phyloP scores from a whole-genome alignment of 345 rosid genomes.

The Melastoma malabathricum region DNA sequence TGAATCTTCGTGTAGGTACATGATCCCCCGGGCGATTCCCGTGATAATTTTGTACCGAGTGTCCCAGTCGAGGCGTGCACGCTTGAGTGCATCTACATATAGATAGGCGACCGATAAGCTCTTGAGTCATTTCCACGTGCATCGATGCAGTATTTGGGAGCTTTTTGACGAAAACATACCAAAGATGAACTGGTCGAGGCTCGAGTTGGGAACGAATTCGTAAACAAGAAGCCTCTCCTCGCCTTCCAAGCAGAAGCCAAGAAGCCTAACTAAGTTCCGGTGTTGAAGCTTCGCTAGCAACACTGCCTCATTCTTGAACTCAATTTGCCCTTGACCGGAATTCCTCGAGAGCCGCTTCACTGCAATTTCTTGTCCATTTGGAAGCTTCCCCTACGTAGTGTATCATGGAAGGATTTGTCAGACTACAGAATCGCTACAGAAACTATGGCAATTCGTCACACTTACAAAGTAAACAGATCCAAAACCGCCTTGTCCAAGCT shows the following conservation, averaged over 20 bases:
- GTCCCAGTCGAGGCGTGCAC: too few relatives aligned
- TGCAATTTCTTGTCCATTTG: constrained; percentile 17
- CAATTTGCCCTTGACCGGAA: constrained; percentile 27
- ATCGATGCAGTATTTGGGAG: too few relatives aligned
- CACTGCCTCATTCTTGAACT: constrained; percentile 27
- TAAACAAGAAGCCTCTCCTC: constrained; percentile 33
- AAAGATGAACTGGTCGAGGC: constrained; percentile 30
- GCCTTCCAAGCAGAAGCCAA: constrained; percentile 24
- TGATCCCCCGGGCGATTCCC: constrained; percentile 31
- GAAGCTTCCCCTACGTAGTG: constrained; percentile 11
- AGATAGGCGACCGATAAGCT: too few relatives aligned
- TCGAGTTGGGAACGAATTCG: constrained; percentile 30
- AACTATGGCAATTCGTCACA: constrained; percentile 1
- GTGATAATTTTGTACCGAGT: constrained; percentile 20
- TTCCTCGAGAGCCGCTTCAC: constrained; percentile 22
- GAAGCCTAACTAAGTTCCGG: constrained; percentile 27
- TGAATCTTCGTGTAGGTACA: constrained; percentile 37
- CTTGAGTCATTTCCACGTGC: too few relatives aligned
- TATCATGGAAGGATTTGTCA: neutral
- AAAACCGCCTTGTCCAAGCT: constrained; percentile 22
- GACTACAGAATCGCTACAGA: neutral
- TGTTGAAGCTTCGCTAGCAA: constrained; percentile 31
- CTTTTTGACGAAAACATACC: constrained; percentile 20
- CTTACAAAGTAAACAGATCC: constrained; percentile 20
- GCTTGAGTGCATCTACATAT: too few relatives aligned